Percentiles rank a stretch among this genome's conserved stretches.
Evolutionary conservation across 805 yeast species (phyloP).

Genomic region (Schwanniomyces vanrijiae): DNA sequence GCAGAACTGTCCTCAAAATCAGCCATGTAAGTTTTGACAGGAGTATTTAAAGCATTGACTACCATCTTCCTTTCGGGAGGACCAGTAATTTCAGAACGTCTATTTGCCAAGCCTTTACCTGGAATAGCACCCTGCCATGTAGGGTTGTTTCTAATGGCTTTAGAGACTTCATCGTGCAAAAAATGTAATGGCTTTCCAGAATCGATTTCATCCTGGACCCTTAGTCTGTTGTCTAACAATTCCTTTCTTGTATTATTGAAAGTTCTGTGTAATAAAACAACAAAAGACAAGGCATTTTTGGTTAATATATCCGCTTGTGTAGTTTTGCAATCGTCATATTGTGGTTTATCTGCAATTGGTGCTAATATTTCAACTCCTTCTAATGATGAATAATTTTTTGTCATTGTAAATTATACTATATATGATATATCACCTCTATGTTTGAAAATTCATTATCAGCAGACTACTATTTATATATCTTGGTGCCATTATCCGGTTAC

Average conservation of each 20-base stretch:
- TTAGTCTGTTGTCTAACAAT: slow-evolving; percentile 14
- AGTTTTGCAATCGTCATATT: slow-evolving; percentile 13
- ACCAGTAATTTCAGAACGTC: slow-evolving; percentile 22
- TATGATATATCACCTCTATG: neutral
- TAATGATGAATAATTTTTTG: slow-evolving; percentile 2
- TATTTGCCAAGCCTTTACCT: slow-evolving; percentile 16
- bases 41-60: slow-evolving; percentile 20
- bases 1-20: slow-evolving; percentile 20
- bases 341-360: slow-evolving; percentile 8
- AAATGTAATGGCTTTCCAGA: slow-evolving; percentile 13
- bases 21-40: slow-evolving; percentile 20
- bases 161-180: slow-evolving; percentile 10
- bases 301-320: slow-evolving; percentile 20
- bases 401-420: neutral
- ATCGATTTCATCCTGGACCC: slow-evolving; percentile 14
- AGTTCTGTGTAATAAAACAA: slow-evolving; percentile 17
- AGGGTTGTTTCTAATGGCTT: slow-evolving; percentile 12
- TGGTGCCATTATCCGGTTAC: neutral
- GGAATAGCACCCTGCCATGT: slow-evolving; percentile 19
- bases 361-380: slow-evolving; percentile 14
- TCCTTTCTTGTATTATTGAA: slow-evolving; percentile 15
- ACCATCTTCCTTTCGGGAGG: slow-evolving; percentile 23
- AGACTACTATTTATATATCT: neutral
- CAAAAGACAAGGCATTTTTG: slow-evolving; percentile 16
- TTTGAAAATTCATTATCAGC: neutral